Conservation (phyloP, 2,329 filamentous ascomycete species). For the Epichloe sylvatica region DNA sequence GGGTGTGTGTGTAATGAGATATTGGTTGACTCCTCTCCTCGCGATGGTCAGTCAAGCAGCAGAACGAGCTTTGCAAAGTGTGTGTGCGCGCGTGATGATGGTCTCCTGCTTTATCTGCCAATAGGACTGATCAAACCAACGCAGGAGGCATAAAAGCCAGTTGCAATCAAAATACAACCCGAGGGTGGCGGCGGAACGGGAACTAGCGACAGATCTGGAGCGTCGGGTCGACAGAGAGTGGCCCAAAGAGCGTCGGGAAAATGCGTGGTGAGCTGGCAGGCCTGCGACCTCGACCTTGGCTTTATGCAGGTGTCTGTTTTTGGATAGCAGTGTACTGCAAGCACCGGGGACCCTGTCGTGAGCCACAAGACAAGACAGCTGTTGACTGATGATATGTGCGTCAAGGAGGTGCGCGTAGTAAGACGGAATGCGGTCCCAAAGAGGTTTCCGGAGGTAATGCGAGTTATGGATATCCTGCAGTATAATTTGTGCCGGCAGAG, state of each 20-base stretch:
- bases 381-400: not conserved
- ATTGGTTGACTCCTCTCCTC: not conserved
- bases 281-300: not conserved
- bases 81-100: not conserved
- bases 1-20: constrained; percentile 1
- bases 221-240: constrained; percentile 6
- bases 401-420: not conserved
- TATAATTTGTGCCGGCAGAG: not conserved
- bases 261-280: constrained; percentile 7
- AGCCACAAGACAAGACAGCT: not conserved
- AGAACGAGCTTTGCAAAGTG: not conserved
- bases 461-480: not conserved
- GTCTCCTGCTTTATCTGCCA: not conserved
- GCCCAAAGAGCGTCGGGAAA: constrained; percentile 1
- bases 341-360: constrained; percentile 4
- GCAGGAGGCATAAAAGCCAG: not conserved
- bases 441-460: not conserved
- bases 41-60: not conserved
- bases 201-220: constrained; percentile 5
- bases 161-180: not conserved
- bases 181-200: constrained; percentile 3
- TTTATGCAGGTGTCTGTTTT: constrained; percentile 7
- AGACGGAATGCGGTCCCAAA: not conserved
- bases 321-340: constrained; percentile 2
- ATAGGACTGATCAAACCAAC: not conserved